A percentile compares a stretch with the other conserved stretches of the same genome.
phyloP scores from a whole-genome alignment of 306 rosid species.

The Citrullus colocynthis region DNA sequence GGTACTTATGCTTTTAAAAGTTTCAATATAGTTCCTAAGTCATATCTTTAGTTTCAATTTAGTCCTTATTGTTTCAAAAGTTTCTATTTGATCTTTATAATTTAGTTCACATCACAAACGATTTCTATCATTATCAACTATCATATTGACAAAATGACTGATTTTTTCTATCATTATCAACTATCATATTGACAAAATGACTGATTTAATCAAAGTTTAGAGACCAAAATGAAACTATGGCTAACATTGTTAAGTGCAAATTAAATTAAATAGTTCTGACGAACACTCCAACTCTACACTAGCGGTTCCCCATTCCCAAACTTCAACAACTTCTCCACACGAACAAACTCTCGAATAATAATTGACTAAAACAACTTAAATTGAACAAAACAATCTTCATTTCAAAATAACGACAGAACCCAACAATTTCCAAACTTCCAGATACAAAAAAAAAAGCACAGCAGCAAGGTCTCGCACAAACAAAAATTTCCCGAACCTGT shows the following conservation, averaged over 20 bases:
- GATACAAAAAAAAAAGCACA: not conserved
- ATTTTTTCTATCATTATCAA: too few species aligned
- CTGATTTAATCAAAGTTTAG: too few species aligned
- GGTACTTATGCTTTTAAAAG: too few species aligned
- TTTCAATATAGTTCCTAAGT: too few species aligned
- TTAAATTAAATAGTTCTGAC: not conserved
- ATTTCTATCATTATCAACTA: too few species aligned
- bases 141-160: too few species aligned
- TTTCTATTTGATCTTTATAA: too few species aligned
- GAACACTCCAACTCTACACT: not conserved
- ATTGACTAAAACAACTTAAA: not conserved
- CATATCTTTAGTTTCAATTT: not conserved
- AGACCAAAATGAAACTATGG: too few species aligned
- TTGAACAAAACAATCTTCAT: not conserved
- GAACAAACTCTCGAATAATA: not conserved
- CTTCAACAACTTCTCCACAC: not conserved
- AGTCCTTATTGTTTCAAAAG: too few species aligned
- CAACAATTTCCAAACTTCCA: not conserved
- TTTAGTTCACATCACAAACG: too few species aligned
- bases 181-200: too few species aligned
- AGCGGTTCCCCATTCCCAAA: not conserved
- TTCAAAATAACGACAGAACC: not conserved
- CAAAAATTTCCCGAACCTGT: constrained; percentile 24
- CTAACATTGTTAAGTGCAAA: not conserved
- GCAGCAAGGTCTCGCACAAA: not conserved